Evolutionary conservation across 768 basidiomycete genomes (phyloP).

Genomic region (Boletus rubescentipes): DNA sequence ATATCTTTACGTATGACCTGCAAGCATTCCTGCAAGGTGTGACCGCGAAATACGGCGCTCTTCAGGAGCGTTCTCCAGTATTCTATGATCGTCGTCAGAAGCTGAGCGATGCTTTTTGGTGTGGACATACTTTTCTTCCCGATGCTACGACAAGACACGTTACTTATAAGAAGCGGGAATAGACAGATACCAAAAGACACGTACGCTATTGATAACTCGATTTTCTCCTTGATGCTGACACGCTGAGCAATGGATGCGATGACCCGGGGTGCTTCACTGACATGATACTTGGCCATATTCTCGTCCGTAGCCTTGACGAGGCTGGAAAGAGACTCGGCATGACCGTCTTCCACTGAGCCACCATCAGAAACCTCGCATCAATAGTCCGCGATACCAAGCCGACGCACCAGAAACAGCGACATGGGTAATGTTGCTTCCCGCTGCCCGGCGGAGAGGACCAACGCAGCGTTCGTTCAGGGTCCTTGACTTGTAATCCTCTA

Average conservation of each 20-base stretch:
- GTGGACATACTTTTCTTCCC: slow-evolving; percentile 13
- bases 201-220: slow-evolving; percentile 14
- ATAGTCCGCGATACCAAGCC: background rate
- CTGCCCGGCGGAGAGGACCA: background rate
- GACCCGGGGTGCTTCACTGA: slow-evolving; percentile 9
- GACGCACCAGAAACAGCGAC: slow-evolving; percentile 13
- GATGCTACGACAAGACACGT: background rate
- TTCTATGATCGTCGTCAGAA: background rate
- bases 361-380: background rate
- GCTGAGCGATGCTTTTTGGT: too few relatives aligned
- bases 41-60: slow-evolving; percentile 7
- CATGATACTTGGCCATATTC: slow-evolving; percentile 4
- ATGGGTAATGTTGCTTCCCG: background rate
- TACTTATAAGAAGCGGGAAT: background rate
- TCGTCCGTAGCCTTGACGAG: slow-evolving; percentile 2
- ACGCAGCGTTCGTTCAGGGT: slow-evolving; percentile 1
- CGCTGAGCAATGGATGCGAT: slow-evolving; percentile 17
- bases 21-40: slow-evolving; percentile 10
- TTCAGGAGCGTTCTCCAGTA: slow-evolving; percentile 13
- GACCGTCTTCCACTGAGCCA: slow-evolving; percentile 1
- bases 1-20: slow-evolving; percentile 12
- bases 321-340: background rate
- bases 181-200: background rate
- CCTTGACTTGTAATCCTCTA: background rate
- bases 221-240: slow-evolving; percentile 15